A percentile compares a stretch with the other conserved stretches of the same genome.
Evolutionary conservation across 805 yeast genomes (phyloP).

Genomic region (Pichia scutulata): DNA sequence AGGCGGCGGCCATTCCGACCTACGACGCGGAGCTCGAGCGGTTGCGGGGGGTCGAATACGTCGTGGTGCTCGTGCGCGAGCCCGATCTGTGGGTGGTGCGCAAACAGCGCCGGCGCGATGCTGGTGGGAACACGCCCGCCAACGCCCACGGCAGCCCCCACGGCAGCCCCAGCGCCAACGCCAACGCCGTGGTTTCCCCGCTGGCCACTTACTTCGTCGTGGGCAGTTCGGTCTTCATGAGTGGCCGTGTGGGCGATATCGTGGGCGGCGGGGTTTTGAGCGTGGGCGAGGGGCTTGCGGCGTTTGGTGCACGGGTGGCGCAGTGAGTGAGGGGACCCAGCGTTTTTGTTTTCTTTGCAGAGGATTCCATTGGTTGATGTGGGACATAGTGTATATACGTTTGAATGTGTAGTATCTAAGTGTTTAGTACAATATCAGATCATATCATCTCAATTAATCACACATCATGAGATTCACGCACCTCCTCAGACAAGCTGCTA

Average conservation of each 20-base stretch:
- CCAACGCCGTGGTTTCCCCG: not conserved
- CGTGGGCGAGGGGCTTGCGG: not conserved
- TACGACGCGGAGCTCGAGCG: slow-evolving; percentile 49
- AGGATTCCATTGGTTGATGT: too few species aligned
- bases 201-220: not conserved
- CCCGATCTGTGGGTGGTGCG: slow-evolving; percentile 92
- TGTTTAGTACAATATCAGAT: too few species aligned
- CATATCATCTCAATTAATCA: too few species aligned
- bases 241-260: not conserved
- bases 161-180: too few species aligned
- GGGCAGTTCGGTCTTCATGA: not conserved
- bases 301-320: not conserved
- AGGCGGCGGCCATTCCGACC: slow-evolving; percentile 27
- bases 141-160: too few species aligned
- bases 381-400: too few species aligned
- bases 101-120: slow-evolving; percentile 61
- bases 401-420: too few species aligned
- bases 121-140: too few species aligned
- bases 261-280: not conserved
- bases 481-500: slow-evolving; percentile 33
- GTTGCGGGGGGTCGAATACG: slow-evolving; percentile 82
- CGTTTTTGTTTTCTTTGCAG: too few species aligned
- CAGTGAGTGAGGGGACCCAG: not conserved
- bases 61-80: slow-evolving; percentile 65
- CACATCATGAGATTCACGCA: slow-evolving; percentile 29